phyloP scores from a whole-genome alignment of 2,329 filamentous ascomycete species.

The Nothomitra cinnamomea region DNA sequence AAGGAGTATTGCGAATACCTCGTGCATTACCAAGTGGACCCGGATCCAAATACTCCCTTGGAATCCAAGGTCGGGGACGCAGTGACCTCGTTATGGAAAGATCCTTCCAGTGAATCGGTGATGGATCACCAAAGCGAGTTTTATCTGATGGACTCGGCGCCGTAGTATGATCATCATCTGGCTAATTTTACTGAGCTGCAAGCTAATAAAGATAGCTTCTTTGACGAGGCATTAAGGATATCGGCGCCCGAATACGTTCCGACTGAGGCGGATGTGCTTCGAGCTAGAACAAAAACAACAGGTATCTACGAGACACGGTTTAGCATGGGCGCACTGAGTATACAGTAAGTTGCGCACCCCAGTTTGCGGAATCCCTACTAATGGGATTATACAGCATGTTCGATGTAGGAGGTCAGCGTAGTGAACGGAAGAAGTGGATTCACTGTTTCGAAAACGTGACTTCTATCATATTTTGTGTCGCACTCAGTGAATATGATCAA shows the following conservation, averaged over 20 bases:
- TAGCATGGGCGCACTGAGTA: constrained; percentile 95
- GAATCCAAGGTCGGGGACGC: constrained; percentile 68
- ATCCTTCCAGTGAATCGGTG: constrained; percentile 63
- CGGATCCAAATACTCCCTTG: constrained; percentile 73
- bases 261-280: constrained; percentile 83
- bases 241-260: constrained; percentile 73
- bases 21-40: constrained; percentile 74
- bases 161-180: constrained; percentile 52
- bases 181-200: background rate
- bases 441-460: constrained; percentile 99
- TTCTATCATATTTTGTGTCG: constrained; percentile 98
- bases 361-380: constrained; percentile 11
- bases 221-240: constrained; percentile 81
- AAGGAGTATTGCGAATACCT: constrained; percentile 63
- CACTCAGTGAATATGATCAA: constrained; percentile 95
- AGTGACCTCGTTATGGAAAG: constrained; percentile 76
- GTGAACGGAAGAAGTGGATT: constrained; percentile 99
- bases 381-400: constrained; percentile 60
- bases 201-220: constrained; percentile 49
- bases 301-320: constrained; percentile 98
- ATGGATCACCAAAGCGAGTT: constrained; percentile 96
- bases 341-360: constrained; percentile 53
- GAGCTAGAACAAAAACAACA: constrained; percentile 93
- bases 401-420: constrained; percentile 90
- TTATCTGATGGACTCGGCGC: constrained; percentile 97